Conservation (phyloP, 1,139 yeast species). For the Scheffersomyces insectosa region DNA sequence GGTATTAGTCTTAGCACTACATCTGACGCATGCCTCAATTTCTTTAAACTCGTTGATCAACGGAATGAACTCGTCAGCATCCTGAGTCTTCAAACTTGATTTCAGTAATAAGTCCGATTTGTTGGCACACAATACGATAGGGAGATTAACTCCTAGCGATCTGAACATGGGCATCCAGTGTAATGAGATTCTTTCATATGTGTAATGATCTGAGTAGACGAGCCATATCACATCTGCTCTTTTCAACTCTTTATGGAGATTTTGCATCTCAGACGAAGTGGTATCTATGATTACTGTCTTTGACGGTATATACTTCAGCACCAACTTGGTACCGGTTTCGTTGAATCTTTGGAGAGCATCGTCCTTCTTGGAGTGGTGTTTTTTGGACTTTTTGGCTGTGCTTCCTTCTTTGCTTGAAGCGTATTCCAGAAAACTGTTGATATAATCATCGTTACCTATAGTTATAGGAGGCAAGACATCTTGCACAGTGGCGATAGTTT, state of each 20-base stretch:
- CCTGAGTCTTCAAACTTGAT: constrained; percentile 30
- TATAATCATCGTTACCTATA: constrained; percentile 50
- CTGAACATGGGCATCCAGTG: constrained; percentile 95
- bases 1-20: constrained; percentile 76
- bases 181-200: constrained; percentile 85
- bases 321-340: constrained; percentile 4
- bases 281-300: constrained; percentile 81
- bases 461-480: constrained; percentile 80
- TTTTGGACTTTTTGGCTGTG: constrained; percentile 7
- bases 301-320: constrained; percentile 55
- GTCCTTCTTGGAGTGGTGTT: constrained; percentile 2
- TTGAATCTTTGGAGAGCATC: neutral
- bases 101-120: constrained; percentile 55
- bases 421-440: constrained; percentile 27
- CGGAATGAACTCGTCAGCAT: constrained; percentile 80
- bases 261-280: constrained; percentile 59
- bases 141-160: constrained; percentile 88
- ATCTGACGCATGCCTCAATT: constrained; percentile 85
- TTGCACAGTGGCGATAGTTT: constrained; percentile 60
- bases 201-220: constrained; percentile 89
- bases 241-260: constrained; percentile 72
- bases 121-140: constrained; percentile 88
- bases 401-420: constrained; percentile 3
- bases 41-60: constrained; percentile 88
- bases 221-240: constrained; percentile 91